phyloP scores from a whole-genome alignment of 768 basidiomycete species.

The Amanita pseudoporphyria region DNA sequence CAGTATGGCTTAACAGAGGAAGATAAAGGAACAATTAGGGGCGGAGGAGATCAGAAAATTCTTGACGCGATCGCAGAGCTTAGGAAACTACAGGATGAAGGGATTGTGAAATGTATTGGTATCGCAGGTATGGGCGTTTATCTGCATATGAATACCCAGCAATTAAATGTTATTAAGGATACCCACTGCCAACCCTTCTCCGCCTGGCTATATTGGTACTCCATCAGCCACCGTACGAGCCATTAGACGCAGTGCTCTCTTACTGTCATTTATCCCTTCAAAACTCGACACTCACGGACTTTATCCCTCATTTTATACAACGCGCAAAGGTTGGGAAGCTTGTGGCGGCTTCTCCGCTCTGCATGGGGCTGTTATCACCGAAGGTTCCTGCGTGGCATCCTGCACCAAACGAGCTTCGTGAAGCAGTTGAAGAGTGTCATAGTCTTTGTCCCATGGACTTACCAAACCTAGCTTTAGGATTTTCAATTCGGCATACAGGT shows the following conservation, averaged over 20 bases:
- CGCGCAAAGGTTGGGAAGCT: constrained; percentile 64
- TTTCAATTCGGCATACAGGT: constrained; percentile 42
- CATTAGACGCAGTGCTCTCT: constrained; percentile 71
- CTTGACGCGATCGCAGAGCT: constrained; percentile 61
- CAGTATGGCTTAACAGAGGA: constrained; percentile 59
- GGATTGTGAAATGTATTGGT: constrained; percentile 64
- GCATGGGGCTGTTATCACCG: constrained; percentile 68
- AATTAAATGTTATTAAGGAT: constrained; percentile 36
- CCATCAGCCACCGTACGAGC: constrained; percentile 54
- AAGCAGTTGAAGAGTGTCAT: constrained; percentile 31
- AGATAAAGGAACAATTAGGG: constrained; percentile 45
- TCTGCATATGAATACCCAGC: background rate
- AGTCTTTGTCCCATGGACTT: constrained; percentile 37
- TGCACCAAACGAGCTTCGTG: constrained; percentile 41
- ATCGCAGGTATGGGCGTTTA: constrained; percentile 50
- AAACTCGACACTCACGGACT: constrained; percentile 50
- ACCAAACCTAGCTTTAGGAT: constrained; percentile 65
- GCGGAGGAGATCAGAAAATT: constrained; percentile 64
- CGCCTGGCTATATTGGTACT: constrained; percentile 70
- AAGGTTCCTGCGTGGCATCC: constrained; percentile 68
- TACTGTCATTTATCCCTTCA: constrained; percentile 78
- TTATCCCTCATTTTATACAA: constrained; percentile 42
- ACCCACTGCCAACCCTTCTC: constrained; percentile 74
- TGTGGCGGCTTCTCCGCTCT: constrained; percentile 72
- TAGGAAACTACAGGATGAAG: constrained; percentile 59